Evolutionary conservation across 768 basidiomycete species (phyloP).

Genomic region (Leucosporidium creatinivorum): DNA sequence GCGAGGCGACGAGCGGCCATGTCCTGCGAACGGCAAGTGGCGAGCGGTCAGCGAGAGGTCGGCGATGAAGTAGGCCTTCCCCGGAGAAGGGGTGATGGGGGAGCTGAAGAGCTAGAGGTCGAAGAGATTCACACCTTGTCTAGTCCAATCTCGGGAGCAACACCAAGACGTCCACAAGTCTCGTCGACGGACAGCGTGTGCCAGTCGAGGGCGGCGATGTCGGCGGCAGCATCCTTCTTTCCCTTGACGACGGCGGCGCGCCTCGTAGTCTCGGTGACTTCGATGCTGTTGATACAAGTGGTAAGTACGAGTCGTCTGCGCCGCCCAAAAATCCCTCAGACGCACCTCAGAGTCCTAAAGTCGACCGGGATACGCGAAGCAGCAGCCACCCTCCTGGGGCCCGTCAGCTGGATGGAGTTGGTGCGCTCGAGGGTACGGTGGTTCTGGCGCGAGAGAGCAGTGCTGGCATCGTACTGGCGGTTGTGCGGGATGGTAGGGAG

Average conservation of each 20-base stretch:
- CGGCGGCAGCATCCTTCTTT: conserved; percentile 25
- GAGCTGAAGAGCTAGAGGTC: too few relatives aligned
- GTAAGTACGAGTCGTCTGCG: too few relatives aligned
- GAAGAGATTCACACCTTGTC: conserved; percentile 39
- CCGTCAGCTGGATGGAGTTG: not conserved
- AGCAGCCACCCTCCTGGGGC: not conserved
- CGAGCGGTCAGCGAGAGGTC: too few relatives aligned
- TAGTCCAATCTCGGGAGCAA: conserved; percentile 49
- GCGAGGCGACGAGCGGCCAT: conserved; percentile 50
- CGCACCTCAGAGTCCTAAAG: conserved; percentile 48
- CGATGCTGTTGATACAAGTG: conserved; percentile 37
- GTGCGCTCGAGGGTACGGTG: conserved; percentile 5
- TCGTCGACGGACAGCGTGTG: conserved; percentile 47
- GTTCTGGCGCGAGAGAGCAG: too few relatives aligned
- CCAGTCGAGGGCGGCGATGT: conserved; percentile 49
- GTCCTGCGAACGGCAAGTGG: conserved; percentile 14
- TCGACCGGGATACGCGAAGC: conserved; percentile 21
- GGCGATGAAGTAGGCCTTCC: too few relatives aligned
- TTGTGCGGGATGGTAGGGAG: too few relatives aligned
- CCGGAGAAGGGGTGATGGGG: too few relatives aligned
- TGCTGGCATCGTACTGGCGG: too few relatives aligned
- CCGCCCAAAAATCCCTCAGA: conserved; percentile 5
- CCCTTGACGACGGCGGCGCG: conserved; percentile 3
- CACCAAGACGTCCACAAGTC: conserved; percentile 47
- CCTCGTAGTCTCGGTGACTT: not conserved